Conservation (phyloP, 2,329 filamentous ascomycete genomes). For the Blastomyces silverae region DNA sequence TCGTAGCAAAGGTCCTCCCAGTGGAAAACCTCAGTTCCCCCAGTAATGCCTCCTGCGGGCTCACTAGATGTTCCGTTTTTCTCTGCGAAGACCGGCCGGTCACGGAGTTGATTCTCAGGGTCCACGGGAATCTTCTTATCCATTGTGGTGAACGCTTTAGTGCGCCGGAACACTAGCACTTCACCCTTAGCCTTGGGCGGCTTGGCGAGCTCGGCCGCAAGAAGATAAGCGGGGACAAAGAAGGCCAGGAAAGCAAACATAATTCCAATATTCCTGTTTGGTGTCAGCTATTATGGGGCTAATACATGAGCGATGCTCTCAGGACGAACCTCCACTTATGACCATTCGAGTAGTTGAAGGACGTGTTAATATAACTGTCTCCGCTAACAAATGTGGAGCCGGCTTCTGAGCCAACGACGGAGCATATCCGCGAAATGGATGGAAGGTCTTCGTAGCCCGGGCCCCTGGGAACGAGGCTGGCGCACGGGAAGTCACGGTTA, state of each 20-base stretch:
- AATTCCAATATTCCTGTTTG: constrained; percentile 42
- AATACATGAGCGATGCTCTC: too few species aligned
- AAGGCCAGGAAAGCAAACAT: constrained; percentile 37
- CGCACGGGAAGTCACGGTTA: constrained; percentile 52
- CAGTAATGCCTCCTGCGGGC: too few species aligned
- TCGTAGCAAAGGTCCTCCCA: constrained; percentile 81
- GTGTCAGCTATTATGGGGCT: too few species aligned
- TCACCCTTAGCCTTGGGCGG: constrained; percentile 8
- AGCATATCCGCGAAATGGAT: constrained; percentile 47
- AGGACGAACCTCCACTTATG: too few species aligned
- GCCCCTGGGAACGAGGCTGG: constrained; percentile 38
- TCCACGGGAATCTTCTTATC: too few species aligned
- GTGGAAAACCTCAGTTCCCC: constrained; percentile 57
- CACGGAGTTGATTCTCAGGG: too few species aligned
- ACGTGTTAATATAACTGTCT: constrained; percentile 31
- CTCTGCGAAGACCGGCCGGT: too few species aligned
- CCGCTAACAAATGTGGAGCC: constrained; percentile 51
- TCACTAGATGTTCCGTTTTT: too few species aligned
- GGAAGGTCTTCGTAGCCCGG: constrained; percentile 32
- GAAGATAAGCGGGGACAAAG: neutral
- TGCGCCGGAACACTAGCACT: constrained; percentile 5
- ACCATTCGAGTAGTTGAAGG: too few species aligned
- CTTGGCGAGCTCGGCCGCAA: neutral
- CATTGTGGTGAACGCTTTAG: too few species aligned
- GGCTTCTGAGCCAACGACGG: constrained; percentile 47